Conservation (phyloP, 805 yeast genomes). For the Candida cerambycidarum region DNA sequence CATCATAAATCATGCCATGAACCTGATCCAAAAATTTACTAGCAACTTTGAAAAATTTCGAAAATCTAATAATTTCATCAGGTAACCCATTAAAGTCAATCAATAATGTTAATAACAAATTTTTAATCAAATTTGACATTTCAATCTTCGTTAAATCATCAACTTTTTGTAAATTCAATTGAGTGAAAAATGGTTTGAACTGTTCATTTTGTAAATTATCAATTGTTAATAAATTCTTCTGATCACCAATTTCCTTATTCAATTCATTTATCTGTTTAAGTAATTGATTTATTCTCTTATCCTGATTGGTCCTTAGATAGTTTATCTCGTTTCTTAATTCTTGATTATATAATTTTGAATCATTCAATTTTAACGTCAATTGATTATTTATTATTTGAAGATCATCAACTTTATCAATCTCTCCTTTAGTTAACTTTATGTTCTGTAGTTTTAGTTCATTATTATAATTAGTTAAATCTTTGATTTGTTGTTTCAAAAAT, state of each 20-base stretch:
- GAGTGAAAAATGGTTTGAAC: slow-evolving; percentile 25
- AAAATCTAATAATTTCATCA: slow-evolving; percentile 24
- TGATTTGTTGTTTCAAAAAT: slow-evolving; percentile 10
- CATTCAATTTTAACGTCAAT: slow-evolving; percentile 16
- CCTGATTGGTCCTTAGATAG: slow-evolving; percentile 4
- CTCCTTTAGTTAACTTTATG: not conserved
- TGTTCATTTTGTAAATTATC: slow-evolving; percentile 17
- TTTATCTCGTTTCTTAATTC: slow-evolving; percentile 21
- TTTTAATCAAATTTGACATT: slow-evolving; percentile 32
- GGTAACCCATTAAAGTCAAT: slow-evolving; percentile 29
- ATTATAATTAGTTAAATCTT: slow-evolving; percentile 1
- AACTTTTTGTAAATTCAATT: slow-evolving; percentile 27
- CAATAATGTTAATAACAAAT: slow-evolving; percentile 33
- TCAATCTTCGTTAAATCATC: slow-evolving; percentile 29
- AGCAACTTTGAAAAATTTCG: slow-evolving; percentile 25
- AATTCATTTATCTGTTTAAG: slow-evolving; percentile 7
- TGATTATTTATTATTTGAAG: slow-evolving; percentile 16
- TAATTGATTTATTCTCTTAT: not conserved
- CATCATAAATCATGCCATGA: slow-evolving; percentile 28
- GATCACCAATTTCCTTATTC: slow-evolving; percentile 18
- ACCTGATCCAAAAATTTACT: slow-evolving; percentile 31
- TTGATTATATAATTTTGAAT: slow-evolving; percentile 16
- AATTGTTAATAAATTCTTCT: slow-evolving; percentile 14
- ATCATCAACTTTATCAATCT: slow-evolving; percentile 3
- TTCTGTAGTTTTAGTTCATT: slow-evolving; percentile 15